Conservation (phyloP, 768 basidiomycete genomes). For the Serendipita sp. region DNA sequence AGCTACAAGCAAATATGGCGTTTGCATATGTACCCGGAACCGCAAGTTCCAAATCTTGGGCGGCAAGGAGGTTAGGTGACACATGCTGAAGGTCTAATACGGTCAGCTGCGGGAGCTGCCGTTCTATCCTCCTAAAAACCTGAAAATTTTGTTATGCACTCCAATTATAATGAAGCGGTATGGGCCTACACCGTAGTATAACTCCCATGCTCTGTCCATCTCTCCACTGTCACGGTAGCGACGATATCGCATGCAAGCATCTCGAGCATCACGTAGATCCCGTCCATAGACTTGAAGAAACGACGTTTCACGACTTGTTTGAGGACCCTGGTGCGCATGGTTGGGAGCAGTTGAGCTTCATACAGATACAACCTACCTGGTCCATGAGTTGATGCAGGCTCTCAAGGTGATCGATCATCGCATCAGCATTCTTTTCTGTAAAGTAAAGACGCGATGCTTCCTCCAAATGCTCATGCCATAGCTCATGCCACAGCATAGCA, state of each 20-base stretch:
- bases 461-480: slow-evolving; percentile 97
- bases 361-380: slow-evolving; percentile 35
- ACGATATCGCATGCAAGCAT: slow-evolving; percentile 76
- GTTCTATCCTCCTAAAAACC: slow-evolving; percentile 95
- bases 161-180: not conserved
- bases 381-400: slow-evolving; percentile 89
- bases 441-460: slow-evolving; percentile 94
- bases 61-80: slow-evolving; percentile 78
- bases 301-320: slow-evolving; percentile 85
- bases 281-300: slow-evolving; percentile 89
- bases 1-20: not conserved
- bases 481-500: slow-evolving; percentile 95
- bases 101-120: slow-evolving; percentile 75
- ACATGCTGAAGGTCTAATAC: slow-evolving; percentile 94
- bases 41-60: slow-evolving; percentile 83
- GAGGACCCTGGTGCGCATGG: slow-evolving; percentile 50
- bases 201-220: slow-evolving; percentile 96
- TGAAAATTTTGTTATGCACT: slow-evolving; percentile 17
- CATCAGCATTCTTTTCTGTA: slow-evolving; percentile 91
- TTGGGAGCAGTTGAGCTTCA: not conserved
- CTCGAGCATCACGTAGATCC: slow-evolving; percentile 82
- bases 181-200: slow-evolving; percentile 75
- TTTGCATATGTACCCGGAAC: slow-evolving; percentile 57
- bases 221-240: slow-evolving; percentile 75
- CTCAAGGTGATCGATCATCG: slow-evolving; percentile 87